Base-by-base conservation (phyloP, 225 moss, liverwort and hornwort species). In the Straminergon stramineum region DNA sequence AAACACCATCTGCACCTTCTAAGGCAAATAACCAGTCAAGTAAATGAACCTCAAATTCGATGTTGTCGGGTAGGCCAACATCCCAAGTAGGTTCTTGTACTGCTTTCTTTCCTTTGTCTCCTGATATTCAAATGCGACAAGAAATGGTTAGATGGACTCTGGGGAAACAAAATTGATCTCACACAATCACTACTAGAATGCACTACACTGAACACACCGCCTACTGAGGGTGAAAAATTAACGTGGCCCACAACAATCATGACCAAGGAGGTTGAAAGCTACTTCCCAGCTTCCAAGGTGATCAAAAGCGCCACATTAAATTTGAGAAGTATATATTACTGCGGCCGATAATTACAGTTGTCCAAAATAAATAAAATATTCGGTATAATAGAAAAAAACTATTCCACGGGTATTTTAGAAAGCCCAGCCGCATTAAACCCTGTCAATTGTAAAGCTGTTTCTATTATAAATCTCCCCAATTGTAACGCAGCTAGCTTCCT, bases 11-110 rank as follows among this genome's bases (percentile, higher is more conserved):
- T 87, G 94, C 92, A 60, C 95, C 97, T 93, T 99, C 99, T 43
- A 99, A 92, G 75, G 96, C 99, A 91, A 99, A 99, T 55, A 99
- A 95, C 99, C 99, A 99, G 91, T 99, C 99, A 89, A 95, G 94
- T 52, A 99, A 94, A 92, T 99, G 97, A 71, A 99, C 90, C 91
- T 99, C 97, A 87, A 99, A 81, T 80, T 99, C 96, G 85, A 99
- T 94, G 73, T 97, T 94, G 87, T 96, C 96, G 35, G 97, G 99
- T 73, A 95, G 91, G 74, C 95, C 96, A 85, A 94, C 94, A 92
- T 99, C 99, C 99, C 97, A 97, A 71, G 90, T 90, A 62, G 94
- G 92, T 71, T 93, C 92, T 70, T 92, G 94, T 90, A 45, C 93
- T 92, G 86, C 66, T 90, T 62, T 82, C 78, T 81, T 90, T 53